Percentiles rank a stretch among this genome's conserved stretches.
Conservation (phyloP, 495 filamentous ascomycete genomes). For the Penicillium soppii region DNA sequence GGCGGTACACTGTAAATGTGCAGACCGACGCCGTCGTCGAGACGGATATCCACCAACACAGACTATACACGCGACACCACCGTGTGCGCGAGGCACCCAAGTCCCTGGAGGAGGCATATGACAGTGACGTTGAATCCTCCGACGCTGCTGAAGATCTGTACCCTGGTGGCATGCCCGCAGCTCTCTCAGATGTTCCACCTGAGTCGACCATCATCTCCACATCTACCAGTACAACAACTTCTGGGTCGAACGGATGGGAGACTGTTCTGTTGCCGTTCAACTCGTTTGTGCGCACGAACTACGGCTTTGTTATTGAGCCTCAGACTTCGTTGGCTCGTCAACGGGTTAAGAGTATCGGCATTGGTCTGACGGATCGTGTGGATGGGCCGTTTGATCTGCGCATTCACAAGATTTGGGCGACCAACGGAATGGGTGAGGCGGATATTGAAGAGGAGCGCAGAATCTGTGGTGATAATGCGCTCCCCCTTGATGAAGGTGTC, state of each 20-base stretch:
- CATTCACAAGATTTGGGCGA: slow-evolving; percentile 81
- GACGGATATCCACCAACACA: slow-evolving; percentile 93
- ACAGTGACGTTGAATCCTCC: slow-evolving; percentile 16
- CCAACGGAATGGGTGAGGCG: slow-evolving; percentile 44
- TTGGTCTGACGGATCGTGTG: slow-evolving; percentile 85
- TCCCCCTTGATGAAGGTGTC: slow-evolving; percentile 44
- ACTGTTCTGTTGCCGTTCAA: slow-evolving; percentile 84
- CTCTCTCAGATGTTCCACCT: slow-evolving; percentile 41
- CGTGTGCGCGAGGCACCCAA: slow-evolving; percentile 20
- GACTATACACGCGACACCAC: slow-evolving; percentile 73
- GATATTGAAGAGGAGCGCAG: slow-evolving; percentile 40
- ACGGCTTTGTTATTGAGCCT: slow-evolving; percentile 86
- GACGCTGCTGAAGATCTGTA: slow-evolving; percentile 25
- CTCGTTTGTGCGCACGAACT: slow-evolving; percentile 92
- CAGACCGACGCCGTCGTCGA: slow-evolving; percentile 91
- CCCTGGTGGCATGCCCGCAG: slow-evolving; percentile 30
- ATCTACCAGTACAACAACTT: slow-evolving; percentile 29
- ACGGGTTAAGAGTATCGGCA: slow-evolving; percentile 79
- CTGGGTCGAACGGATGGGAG: slow-evolving; percentile 80
- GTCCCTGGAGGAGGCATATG: not conserved
- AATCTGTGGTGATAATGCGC: slow-evolving; percentile 44
- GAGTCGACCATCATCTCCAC: slow-evolving; percentile 40
- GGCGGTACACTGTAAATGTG: slow-evolving; percentile 91
- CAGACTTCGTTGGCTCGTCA: slow-evolving; percentile 83
- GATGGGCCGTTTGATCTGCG: slow-evolving; percentile 82